A percentile compares a stretch with the other conserved stretches of the same genome.
phyloP scores from a whole-genome alignment of 495 filamentous ascomycete species.

The Xylaria curta region DNA sequence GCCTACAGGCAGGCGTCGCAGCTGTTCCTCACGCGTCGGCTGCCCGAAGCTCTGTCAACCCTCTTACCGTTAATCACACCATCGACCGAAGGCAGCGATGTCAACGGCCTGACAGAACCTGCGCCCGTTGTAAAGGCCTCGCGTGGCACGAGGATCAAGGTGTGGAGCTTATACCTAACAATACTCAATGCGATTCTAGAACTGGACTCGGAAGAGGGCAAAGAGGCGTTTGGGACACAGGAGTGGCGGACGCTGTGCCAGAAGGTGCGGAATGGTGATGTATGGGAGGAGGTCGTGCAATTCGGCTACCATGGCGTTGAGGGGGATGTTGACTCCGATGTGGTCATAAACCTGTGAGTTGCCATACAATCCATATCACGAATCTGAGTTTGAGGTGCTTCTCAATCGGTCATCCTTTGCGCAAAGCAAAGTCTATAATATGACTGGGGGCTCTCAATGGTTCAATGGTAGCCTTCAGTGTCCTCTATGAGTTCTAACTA shows the following conservation, averaged over 20 bases:
- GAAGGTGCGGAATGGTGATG: conserved; percentile 80
- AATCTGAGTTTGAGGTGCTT: background rate
- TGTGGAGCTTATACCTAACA: conserved; percentile 96
- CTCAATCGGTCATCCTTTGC: background rate
- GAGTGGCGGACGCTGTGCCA: conserved; percentile 81
- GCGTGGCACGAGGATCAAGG: conserved; percentile 81
- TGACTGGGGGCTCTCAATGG: background rate
- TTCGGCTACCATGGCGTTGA: conserved; percentile 86
- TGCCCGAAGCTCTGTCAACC: conserved; percentile 84
- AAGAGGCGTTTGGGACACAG: conserved; percentile 78
- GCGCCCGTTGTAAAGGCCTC: conserved; percentile 78
- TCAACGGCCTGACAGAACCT: conserved; percentile 46
- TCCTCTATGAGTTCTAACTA: conserved; percentile 20
- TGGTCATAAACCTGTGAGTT: conserved; percentile 87
- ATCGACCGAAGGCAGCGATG: conserved; percentile 44
- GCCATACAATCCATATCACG: background rate
- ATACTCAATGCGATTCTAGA: conserved; percentile 90
- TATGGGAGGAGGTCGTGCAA: conserved; percentile 91
- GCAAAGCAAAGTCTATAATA: background rate
- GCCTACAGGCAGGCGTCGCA: conserved; percentile 89
- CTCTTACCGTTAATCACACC: conserved; percentile 78
- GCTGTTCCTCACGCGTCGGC: conserved; percentile 88
- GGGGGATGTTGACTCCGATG: conserved; percentile 91
- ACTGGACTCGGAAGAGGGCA: conserved; percentile 87
- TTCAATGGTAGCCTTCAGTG: background rate